Base-by-base conservation (phyloP, 2,329 filamentous ascomycete species). In the Ophiostoma australiae region DNA sequence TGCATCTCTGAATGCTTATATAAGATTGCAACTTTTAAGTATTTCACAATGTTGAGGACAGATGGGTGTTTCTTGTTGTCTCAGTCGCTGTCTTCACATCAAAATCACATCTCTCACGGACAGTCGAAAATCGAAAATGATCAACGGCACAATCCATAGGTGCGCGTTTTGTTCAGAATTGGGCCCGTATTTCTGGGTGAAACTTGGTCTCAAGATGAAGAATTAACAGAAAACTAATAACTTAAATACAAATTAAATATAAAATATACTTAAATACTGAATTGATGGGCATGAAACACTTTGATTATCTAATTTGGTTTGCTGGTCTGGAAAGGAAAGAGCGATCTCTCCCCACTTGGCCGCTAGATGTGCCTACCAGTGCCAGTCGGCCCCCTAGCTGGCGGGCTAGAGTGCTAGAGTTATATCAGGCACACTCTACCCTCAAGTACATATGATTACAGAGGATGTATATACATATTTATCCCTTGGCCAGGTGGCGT, bases 271-370 rank as follows among this genome's bases (percentile, higher is more conserved):
- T 27, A 27, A 35, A 65, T n/a, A 65, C n/a, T n/a, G 5, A n/a
- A 33, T 7, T 17, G 58, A 27, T 33, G 15, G 23, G 23, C 27
- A 33, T 58, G 52, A 58, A 63, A 63, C 58, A 31, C 58, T 33
- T 33, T 63, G 58, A 63, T 63, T 63, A 63, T 63, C 58, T 63
- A 63, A 63, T 63, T 63, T 63, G 27, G 27, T 5, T 27, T n/a
- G 52, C 52, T 15, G n/a, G 23, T 27, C n/a, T 58, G n/a, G 23
- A 27, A 13, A 27, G 52, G 52, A 58, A 58, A 58, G n/a, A 58
- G 52, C 52, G 52, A 58, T 58, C 52, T 4, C n/a, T 23, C 44
- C 5, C 41, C 41, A 44, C 41, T 48, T 48, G 17, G 44, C 37
- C 20, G 44, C 20, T 48, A n/a, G 15, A 48, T 20, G 44, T 48